Conservation (phyloP, 768 basidiomycete species). For the Pleurotus salmoneostramineus region DNA sequence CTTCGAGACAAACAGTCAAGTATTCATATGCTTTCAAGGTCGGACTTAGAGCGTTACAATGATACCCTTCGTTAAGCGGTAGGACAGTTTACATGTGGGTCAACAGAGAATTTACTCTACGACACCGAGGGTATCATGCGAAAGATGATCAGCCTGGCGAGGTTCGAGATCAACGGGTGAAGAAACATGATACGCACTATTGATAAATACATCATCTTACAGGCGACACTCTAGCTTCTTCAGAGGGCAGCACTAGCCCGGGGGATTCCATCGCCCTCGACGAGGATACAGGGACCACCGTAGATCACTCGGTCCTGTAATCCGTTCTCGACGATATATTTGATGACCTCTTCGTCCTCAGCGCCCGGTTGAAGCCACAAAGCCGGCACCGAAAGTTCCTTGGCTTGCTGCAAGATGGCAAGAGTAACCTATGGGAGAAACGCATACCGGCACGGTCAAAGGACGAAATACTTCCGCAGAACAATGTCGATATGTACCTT, state of each 20-base stretch:
- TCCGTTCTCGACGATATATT: constrained; percentile 63
- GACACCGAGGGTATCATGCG: constrained; percentile 4
- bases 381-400: constrained; percentile 64
- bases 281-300: constrained; percentile 81
- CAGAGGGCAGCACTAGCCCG: constrained; percentile 24
- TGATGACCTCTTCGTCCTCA: constrained; percentile 58
- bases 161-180: not conserved
- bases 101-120: not conserved
- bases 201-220: not conserved
- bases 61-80: not conserved
- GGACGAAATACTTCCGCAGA: not conserved
- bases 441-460: not conserved
- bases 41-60: constrained; percentile 8
- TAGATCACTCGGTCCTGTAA: constrained; percentile 68
- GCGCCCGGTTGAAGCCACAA: constrained; percentile 93
- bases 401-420: constrained; percentile 59
- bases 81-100: constrained; percentile 2
- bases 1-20: not conserved
- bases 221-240: not conserved
- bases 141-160: not conserved
- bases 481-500: constrained; percentile 37
- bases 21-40: not conserved
- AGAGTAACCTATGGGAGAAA: constrained; percentile 56
- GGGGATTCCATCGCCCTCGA: constrained; percentile 64
- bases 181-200: not conserved